Conservation (phyloP, 2,329 filamentous ascomycete species). For the Mycocentrospora acerina region DNA sequence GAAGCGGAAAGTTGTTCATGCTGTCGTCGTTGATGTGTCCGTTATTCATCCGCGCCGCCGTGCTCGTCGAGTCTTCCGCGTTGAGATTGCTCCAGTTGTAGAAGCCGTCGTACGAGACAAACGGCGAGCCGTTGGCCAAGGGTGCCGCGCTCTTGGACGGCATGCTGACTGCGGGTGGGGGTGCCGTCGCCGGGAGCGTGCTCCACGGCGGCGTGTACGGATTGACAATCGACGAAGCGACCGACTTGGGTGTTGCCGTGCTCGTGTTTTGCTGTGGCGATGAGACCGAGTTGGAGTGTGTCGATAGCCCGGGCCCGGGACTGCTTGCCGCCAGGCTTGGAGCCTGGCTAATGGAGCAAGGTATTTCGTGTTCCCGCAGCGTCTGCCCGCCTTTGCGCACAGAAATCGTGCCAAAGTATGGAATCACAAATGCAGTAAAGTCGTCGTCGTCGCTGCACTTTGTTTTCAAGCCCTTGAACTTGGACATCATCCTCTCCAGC, state of each 20-base stretch:
- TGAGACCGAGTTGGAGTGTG: background rate
- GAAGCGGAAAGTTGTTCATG: constrained; percentile 34
- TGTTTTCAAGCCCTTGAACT: constrained; percentile 20
- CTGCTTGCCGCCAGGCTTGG: too few relatives aligned
- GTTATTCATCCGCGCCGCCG: constrained; percentile 9
- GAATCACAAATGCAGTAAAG: constrained; percentile 38
- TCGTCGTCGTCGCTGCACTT: constrained; percentile 6
- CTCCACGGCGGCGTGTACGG: too few relatives aligned
- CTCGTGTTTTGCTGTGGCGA: background rate
- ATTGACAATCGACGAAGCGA: background rate
- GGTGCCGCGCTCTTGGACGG: constrained; percentile 9
- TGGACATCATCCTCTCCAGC: constrained; percentile 41
- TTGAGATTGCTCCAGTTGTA: constrained; percentile 37
- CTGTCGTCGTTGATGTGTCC: constrained; percentile 33
- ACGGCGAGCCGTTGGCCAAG: constrained; percentile 25
- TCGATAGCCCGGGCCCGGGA: background rate
- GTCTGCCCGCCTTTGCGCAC: constrained; percentile 33
- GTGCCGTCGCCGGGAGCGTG: constrained; percentile 11
- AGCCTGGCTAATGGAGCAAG: constrained; percentile 1
- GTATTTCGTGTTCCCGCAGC: background rate
- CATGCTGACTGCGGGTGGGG: constrained; percentile 13
- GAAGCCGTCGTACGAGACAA: constrained; percentile 44
- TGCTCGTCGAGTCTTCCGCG: constrained; percentile 12
- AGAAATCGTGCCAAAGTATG: constrained; percentile 46
- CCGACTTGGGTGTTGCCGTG: constrained; percentile 2